Base-by-base conservation (phyloP, 2,329 filamentous ascomycete genomes). In the Fusarium metavorans region DNA sequence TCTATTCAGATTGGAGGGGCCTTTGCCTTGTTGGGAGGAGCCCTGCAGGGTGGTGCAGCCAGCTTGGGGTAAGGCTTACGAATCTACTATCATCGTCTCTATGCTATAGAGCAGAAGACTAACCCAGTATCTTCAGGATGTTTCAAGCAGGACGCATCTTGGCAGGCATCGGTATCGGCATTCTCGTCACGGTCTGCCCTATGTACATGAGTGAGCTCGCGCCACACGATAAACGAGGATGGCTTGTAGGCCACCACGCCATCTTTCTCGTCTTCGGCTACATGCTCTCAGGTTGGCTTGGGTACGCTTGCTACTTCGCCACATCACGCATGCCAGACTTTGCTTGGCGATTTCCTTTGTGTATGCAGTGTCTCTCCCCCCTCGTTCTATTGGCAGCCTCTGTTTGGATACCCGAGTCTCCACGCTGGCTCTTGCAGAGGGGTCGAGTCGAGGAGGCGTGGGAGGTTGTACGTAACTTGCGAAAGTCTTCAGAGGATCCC, bases 351-450 rank as follows among this genome's bases (percentile, higher is more conserved):
- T 83, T 86, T 52, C 85, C 85, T 0, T 80, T 87, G 18, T 81
- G 80, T 6, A 81, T 86, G 16, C 85, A 87, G 72, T 78, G 78
- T 14, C 76, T 86, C 16, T 83, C 84, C 14, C 83, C 83, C 2
- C 62, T 83, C 1, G 80, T 81, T 9, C 75, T 85, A 1, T 78
- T 82, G 16, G 76, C 86, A 3, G 79, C 80, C 1, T 80, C 81
- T 5, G 69, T 81, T 2, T 78, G 78, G 54, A 78, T 86, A 2
- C 85, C 84, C 0, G 68, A 75, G 1, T 88, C 87, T 0, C 87
- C 87, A 0, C 81, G 87, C 10, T 89, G 87, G 87, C 79, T 88
- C 13, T 80, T 88, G 43, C 83, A 83, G 0, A 85, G 86, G 68
- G 87, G 85, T 0, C 81, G 81, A 13, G 74, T 80, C 1, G 83